phyloP scores from a whole-genome alignment of 768 basidiomycete species.

The Suillus subalutaceus region DNA sequence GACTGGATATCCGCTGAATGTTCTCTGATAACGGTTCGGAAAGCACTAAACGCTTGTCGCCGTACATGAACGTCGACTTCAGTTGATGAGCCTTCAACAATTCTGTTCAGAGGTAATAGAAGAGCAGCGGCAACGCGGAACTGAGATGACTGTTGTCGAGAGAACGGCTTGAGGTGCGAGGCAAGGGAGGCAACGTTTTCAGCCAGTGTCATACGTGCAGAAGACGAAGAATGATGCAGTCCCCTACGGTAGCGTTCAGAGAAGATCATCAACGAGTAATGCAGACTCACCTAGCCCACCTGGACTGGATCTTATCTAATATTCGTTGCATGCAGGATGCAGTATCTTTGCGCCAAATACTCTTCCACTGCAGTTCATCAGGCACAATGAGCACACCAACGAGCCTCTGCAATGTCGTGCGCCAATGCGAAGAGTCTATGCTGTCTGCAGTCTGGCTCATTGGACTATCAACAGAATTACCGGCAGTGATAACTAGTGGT shows the following conservation, averaged over 20 bases:
- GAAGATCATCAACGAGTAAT: background rate
- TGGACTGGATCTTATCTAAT: background rate
- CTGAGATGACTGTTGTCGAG: slow-evolving; percentile 28
- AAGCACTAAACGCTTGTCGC: slow-evolving; percentile 42
- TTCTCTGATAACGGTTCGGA: slow-evolving; percentile 47
- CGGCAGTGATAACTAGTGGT: slow-evolving; percentile 6
- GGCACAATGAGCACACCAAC: background rate
- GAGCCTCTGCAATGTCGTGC: background rate
- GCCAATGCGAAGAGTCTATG: background rate
- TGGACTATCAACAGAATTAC: background rate
- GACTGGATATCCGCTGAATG: slow-evolving; percentile 34
- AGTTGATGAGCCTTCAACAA: slow-evolving; percentile 46
- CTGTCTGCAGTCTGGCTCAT: background rate
- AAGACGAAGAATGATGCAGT: slow-evolving; percentile 33
- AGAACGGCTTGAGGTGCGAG: slow-evolving; percentile 30
- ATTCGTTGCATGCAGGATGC: background rate
- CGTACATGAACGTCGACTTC: slow-evolving; percentile 53
- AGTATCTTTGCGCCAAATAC: background rate
- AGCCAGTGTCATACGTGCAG: slow-evolving; percentile 37
- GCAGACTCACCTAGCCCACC: slow-evolving; percentile 7
- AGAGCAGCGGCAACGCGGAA: slow-evolving; percentile 37
- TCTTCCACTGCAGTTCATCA: slow-evolving; percentile 2
- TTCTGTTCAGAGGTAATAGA: slow-evolving; percentile 4
- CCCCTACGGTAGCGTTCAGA: slow-evolving; percentile 33
- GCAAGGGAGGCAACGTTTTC: slow-evolving; percentile 18